Base-by-base conservation (phyloP, 2,329 filamentous ascomycete species). In the Epichloe uncinata region DNA sequence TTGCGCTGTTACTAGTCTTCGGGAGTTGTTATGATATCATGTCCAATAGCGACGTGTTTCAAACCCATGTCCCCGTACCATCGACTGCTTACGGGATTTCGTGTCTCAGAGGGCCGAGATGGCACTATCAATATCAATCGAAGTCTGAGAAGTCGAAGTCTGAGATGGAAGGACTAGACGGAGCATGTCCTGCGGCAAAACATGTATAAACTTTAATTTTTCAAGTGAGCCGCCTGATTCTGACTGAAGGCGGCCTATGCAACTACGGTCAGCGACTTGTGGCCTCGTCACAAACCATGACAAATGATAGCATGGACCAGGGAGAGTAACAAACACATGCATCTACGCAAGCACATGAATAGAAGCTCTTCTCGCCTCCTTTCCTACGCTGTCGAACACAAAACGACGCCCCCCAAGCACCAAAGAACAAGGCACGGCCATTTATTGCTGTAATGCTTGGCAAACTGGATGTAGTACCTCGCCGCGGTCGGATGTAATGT, bases 401-500 rank as follows among this genome's bases (percentile, higher is more conserved):
- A 34, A 8, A n/a, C 44, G 6, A n/a, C 44, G 12, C 36, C 22
- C 26, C 18, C 11, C n/a, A 34, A n/a, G 13, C 16, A 18, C 13
- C 12, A 12, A 16, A 36, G 47, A 48, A 43, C 47, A 48, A 42
- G 8, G 12, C 38, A 22, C 9, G 18, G 16, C 18, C 15, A 11
- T 36, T 43, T 13, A 26, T 26, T 26, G n/a, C n/a, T n/a, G 22
- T 30, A 42, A 36, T 12, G 41, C 34, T 43, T 15, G 37, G 48
- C 36, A 33, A 30, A 34, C 33, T 42, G 43, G 38, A 37, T 42
- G 43, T 33, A 37, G 26, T 15, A 46, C 40, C 15, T 45, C 41
- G 45, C 45, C 37, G 45, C 33, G 9, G 45, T 44, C 40, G 49
- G 41, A 47, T 47, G 41, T 40, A 34, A n/a, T 50, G 45, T 43